Base-by-base conservation (phyloP, 257 asterid species). In the Solanum clarkiae region DNA sequence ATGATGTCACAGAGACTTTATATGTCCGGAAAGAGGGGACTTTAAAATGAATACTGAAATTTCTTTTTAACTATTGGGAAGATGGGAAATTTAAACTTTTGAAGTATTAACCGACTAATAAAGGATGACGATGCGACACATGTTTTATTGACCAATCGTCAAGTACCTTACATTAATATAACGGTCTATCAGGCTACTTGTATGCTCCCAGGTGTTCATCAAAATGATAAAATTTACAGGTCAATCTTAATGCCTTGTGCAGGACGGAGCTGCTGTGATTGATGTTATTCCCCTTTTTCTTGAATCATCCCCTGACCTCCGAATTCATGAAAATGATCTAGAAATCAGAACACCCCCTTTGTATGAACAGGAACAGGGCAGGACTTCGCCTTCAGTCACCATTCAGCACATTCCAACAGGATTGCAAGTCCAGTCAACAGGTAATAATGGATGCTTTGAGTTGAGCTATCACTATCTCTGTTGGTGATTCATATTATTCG, bases 241-340 rank as follows among this genome's bases (percentile, higher is more conserved):
- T 17, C 22, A 53, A 44, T 26, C 44, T 56, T 36, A 20, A 81
- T 59, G 68, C 63, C 32, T 80, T 80, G 32, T 42, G 72, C 89
- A 95, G 97, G 92, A 89, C 87, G 86, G 80, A 86, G 77, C 84
- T 86, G 96, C 97, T 80, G 90, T 88, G 9, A 95, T 95, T 66
- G 93, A 92, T 18, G 95, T 95, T 86, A 92, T 94, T 88, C 98
- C 98, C 86, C 93, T 95, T 55, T 95, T 95, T 89, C 92, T 93
- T 17, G 93, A 94, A 85, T 91, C 97, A 44, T 88, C 89, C 69
- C 93, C 94, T 20, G 91, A 91, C 45, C 86, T 93, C 84, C 70
- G 69, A 42, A 88, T 95, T 45, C 88, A 86, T 47, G 96, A 92
- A 24, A 88, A 84, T 77, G 96, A 94, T 87, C 68, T 93, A 45